A percentile compares a stretch with the other conserved stretches of the same genome.
These are phyloP conservation scores for Pterula multifida DNA, from an alignment of 1,284 basidiomycete species.

Conservation along the genomic window DNA sequence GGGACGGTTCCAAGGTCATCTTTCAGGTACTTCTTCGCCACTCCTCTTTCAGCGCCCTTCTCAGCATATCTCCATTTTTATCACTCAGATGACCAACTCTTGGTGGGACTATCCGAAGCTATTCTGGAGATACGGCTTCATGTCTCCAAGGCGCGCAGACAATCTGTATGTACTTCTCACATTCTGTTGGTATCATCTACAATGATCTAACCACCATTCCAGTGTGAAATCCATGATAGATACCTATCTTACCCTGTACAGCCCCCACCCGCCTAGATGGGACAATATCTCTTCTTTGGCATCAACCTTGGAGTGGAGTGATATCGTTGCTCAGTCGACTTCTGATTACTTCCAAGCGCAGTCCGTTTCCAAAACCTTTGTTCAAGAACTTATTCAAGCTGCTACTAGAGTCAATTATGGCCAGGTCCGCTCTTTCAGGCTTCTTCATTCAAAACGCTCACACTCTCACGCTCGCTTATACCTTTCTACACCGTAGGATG, in stretches of 20 bases:
- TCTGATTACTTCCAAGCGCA: constrained; percentile 47
- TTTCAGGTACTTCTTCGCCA: constrained; percentile 38
- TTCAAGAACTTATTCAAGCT: constrained; percentile 73
- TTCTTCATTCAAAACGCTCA: background rate
- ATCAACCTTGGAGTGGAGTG: constrained; percentile 37
- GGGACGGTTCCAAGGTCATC: constrained; percentile 74
- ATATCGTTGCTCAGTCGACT: constrained; percentile 40
- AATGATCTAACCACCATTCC: background rate
- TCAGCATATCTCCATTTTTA: constrained; percentile 2
- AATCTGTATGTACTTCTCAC: constrained; percentile 34
- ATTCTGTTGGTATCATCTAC: too few relatives aligned
- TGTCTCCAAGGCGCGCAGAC: constrained; percentile 49
- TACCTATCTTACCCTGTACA: constrained; percentile 50
- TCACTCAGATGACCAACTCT: constrained; percentile 9
- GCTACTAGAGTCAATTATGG: constrained; percentile 86
- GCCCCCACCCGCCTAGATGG: constrained; percentile 50
- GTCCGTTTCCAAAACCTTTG: constrained; percentile 49
- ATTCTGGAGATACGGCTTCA: constrained; percentile 73
- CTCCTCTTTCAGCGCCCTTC: constrained; percentile 1
- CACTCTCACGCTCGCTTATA: constrained; percentile 1
- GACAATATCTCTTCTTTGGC: constrained; percentile 48
- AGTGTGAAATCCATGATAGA: constrained; percentile 51
- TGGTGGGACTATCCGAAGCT: constrained; percentile 70
- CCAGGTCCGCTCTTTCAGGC: constrained; percentile 36
- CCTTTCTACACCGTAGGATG: constrained; percentile 41